Base-by-base conservation (phyloP, 495 filamentous ascomycete species). In the Penicillium odoratum region DNA sequence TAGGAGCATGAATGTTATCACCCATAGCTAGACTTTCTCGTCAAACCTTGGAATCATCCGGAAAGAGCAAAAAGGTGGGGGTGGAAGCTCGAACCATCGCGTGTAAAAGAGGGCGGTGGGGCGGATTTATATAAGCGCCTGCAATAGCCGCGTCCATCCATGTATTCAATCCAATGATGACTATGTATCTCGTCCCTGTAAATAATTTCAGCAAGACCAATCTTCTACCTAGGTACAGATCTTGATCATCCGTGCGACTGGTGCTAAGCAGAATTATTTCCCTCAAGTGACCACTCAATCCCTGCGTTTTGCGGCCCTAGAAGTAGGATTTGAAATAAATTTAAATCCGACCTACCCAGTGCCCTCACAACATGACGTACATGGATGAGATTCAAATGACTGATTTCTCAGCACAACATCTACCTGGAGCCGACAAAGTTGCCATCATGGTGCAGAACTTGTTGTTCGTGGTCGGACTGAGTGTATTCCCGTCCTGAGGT, bases 1-100 rank as follows among this genome's bases (percentile, higher is more conserved):
- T 91, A 8, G 88, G 87, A 55, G 88, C 85, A 70, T 91, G 88
- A 51, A 92, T 81, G 51, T 79, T 71, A 60, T 85, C 83, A 69
- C 85, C 84, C 88, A 90, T 90, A 55, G 57, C 65, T 29, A 29
- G 21, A n/a, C 11, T 25, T 9, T 42, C 16, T 38, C 48, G 6
- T 28, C 28, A 10, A 29, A 11, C 21, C 21, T 48, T 26, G 33
- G 44, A 46, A 26, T 46, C 49, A 48, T 16, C 25, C 15, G 25
- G 36, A n/a, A 38, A 36, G 5, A 36, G 13, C 25, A 33, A 60
- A 60, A 53, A 61, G 55, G 53, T 58, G 60, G 56, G 60, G 58
- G 45, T 59, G 53, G 26, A 54, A 45, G 45, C 25, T 51, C 60
- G 51, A 45, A 64, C 51, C 38, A 50, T 29, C 21, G 54, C 45